These are phyloP conservation scores for Tubosaeta sp. DNA, from an alignment of 768 basidiomycete species.

Conservation along the genomic window DNA sequence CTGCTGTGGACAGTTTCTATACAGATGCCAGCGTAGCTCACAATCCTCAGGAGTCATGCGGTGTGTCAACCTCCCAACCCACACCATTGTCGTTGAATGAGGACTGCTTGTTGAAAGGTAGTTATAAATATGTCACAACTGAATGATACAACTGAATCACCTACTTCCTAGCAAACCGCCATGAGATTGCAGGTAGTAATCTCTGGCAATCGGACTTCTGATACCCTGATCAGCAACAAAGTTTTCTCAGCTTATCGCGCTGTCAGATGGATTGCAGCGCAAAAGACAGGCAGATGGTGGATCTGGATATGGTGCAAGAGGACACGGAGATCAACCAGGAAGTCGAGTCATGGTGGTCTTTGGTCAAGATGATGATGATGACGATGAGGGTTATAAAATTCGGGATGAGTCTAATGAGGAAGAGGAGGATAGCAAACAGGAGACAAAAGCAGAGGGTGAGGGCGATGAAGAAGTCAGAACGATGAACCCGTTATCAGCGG, in stretches of 20 bases:
- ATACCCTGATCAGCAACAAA: conserved; percentile 46
- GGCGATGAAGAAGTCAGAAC: conserved; percentile 47
- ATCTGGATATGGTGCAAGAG: conserved; percentile 75
- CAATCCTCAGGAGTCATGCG: too few relatives aligned
- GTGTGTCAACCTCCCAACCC: too few relatives aligned
- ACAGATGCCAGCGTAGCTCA: too few relatives aligned
- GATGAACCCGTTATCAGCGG: conserved; percentile 80
- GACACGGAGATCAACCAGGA: conserved; percentile 93
- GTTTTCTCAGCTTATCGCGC: conserved; percentile 77
- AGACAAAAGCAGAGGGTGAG: conserved; percentile 39
- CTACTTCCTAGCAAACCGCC: conserved; percentile 51
- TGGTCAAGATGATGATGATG: conserved; percentile 94
- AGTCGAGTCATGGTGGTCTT: conserved; percentile 95
- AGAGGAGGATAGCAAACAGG: conserved; percentile 53
- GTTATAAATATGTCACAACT: not conserved
- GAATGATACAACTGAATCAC: conserved; percentile 12
- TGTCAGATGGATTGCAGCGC: conserved; percentile 92
- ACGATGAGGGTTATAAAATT: conserved; percentile 85
- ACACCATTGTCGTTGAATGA: too few relatives aligned
- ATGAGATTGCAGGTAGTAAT: conserved; percentile 58
- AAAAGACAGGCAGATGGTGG: conserved; percentile 74
- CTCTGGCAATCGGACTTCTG: conserved; percentile 41
- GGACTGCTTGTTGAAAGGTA: conserved; percentile 47
- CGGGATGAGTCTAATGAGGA: conserved; percentile 80
- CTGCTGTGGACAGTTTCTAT: too few relatives aligned